Conservation (phyloP, 768 basidiomycete genomes). For the Mycena capillaripes region DNA sequence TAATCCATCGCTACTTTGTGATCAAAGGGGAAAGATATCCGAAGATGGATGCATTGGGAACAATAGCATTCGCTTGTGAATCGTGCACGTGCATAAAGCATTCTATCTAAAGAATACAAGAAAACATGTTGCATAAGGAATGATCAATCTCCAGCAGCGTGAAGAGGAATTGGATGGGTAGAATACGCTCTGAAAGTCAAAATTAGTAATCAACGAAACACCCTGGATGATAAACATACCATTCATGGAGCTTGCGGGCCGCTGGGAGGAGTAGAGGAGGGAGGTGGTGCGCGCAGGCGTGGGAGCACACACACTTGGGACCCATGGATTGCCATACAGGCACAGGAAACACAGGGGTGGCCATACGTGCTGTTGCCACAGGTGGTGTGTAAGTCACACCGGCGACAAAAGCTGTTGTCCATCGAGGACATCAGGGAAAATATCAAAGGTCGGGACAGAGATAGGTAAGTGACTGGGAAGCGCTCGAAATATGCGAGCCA, state of each 20-base stretch:
- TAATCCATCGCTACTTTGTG: constrained; percentile 13
- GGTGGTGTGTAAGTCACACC: constrained; percentile 19
- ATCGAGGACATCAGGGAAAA: constrained; percentile 1
- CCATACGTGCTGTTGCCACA: constrained; percentile 5
- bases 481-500: constrained; percentile 16
- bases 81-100: constrained; percentile 2
- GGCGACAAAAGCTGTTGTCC: constrained; percentile 10
- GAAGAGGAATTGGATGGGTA: constrained; percentile 5
- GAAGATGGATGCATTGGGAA: constrained; percentile 11
- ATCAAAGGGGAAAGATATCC: constrained; percentile 22
- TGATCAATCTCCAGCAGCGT: constrained; percentile 18
- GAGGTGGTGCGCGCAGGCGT: too few species aligned
- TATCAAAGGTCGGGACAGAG: not conserved
- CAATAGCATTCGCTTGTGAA: too few species aligned
- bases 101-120: constrained; percentile 23
- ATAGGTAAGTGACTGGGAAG: constrained; percentile 8
- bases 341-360: not conserved
- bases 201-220: constrained; percentile 6
- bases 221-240: constrained; percentile 10
- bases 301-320: too few species aligned
- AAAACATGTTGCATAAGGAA: constrained; percentile 25
- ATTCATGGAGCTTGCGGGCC: too few species aligned
- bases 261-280: too few species aligned
- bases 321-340: too few species aligned
- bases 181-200: constrained; percentile 4